A percentile compares a stretch with the other conserved stretches of the same genome.
Conservation (phyloP, 306 rosid species). For the Lablab purpureus region DNA sequence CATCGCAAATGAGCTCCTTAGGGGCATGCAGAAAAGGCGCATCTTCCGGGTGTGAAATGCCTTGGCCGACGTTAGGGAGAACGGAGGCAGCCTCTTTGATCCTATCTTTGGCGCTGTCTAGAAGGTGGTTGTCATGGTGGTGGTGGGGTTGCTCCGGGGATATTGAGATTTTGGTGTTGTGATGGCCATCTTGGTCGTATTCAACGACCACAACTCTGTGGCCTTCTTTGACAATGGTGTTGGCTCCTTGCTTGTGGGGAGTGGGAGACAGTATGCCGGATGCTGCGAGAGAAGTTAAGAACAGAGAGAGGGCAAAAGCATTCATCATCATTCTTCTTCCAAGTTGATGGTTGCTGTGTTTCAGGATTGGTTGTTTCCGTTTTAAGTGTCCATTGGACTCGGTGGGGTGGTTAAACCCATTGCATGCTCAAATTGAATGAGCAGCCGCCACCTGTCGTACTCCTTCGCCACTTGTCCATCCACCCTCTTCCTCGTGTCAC, state of each 20-base stretch:
- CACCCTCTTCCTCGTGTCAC: constrained; percentile 36
- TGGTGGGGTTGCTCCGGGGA: constrained; percentile 46
- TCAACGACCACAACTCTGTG: constrained; percentile 77
- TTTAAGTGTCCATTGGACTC: not conserved
- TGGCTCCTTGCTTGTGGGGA: constrained; percentile 41
- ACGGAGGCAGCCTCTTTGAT: constrained; percentile 55
- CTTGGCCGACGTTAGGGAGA: constrained; percentile 53
- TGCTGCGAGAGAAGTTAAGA: constrained; percentile 60
- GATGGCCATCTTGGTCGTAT: constrained; percentile 62
- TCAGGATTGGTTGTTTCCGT: not conserved
- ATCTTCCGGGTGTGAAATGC: constrained; percentile 28
- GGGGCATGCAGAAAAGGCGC: constrained; percentile 28
- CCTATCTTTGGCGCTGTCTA: constrained; percentile 15
- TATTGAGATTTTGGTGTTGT: constrained; percentile 74
- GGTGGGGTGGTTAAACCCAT: constrained; percentile 32
- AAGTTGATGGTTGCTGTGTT: not conserved
- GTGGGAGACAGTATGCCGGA: constrained; percentile 68
- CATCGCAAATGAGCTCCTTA: constrained; percentile 72
- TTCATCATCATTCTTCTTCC: constrained; percentile 60
- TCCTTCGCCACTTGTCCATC: constrained; percentile 29
- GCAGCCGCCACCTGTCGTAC: constrained; percentile 14
- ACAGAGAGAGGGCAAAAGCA: constrained; percentile 57
- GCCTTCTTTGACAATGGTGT: constrained; percentile 69
- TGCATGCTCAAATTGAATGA: not conserved
- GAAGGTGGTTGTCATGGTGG: not conserved